Percentiles rank a stretch among this genome's conserved stretches.
phyloP scores from a whole-genome alignment of 2,329 filamentous ascomycete genomes.

The Tolypocladium ophioglossoides region DNA sequence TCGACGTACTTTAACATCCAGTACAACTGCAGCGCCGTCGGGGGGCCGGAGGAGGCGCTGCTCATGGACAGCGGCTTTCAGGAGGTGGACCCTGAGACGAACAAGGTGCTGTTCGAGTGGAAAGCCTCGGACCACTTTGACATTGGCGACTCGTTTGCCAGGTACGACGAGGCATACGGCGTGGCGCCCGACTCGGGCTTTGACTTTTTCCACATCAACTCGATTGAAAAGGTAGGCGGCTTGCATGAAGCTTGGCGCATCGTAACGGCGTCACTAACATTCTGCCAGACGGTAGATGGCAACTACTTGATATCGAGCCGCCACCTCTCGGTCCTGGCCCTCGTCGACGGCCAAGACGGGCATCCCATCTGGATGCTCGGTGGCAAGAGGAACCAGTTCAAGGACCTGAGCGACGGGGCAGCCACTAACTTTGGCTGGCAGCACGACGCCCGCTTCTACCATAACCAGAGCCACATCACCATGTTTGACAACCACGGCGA shows the following conservation, averaged over 20 bases:
- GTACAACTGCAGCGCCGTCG: slow-evolving; percentile 18
- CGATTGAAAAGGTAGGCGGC: slow-evolving; percentile 21
- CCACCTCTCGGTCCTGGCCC: neutral
- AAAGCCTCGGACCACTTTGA: slow-evolving; percentile 20
- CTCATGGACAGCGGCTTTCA: slow-evolving; percentile 27
- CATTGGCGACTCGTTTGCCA: slow-evolving; percentile 13
- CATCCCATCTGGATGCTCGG: slow-evolving; percentile 23
- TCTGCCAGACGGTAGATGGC: neutral
- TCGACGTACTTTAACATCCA: slow-evolving; percentile 21
- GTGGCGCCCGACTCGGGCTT: slow-evolving; percentile 18
- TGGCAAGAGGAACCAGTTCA: slow-evolving; percentile 22
- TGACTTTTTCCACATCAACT: slow-evolving; percentile 29
- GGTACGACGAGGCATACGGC: slow-evolving; percentile 17
- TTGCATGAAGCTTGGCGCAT: slow-evolving; percentile 3
- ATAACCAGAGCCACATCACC: slow-evolving; percentile 18
- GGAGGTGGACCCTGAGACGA: slow-evolving; percentile 25
- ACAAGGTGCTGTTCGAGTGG: slow-evolving; percentile 26
- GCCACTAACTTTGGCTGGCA: slow-evolving; percentile 28
- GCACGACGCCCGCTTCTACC: slow-evolving; percentile 24
- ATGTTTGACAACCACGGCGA: slow-evolving; percentile 29
- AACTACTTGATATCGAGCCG: neutral
- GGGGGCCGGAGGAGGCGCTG: slow-evolving; percentile 17
- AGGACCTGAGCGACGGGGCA: slow-evolving; percentile 20
- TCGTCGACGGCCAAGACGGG: neutral
- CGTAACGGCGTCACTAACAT: neutral